phyloP scores from a whole-genome alignment of 2,329 filamentous ascomycete genomes.

The Aspergillus transmontanensis region DNA sequence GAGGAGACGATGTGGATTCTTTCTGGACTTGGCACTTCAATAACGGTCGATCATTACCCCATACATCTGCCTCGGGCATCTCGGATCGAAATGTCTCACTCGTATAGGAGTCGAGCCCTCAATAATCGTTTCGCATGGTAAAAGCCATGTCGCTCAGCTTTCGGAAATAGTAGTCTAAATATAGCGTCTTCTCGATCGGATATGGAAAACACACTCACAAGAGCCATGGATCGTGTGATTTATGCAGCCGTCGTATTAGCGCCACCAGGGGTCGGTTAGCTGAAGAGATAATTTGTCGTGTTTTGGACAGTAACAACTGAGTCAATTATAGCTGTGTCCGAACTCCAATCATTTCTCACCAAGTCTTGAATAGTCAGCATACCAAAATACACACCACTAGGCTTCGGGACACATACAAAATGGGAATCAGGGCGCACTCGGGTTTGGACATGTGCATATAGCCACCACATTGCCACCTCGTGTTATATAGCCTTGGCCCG shows the following conservation, averaged over 20 bases:
- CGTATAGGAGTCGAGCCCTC: not conserved
- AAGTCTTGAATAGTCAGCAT: not conserved
- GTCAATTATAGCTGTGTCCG: not conserved
- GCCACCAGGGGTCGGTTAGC: not conserved
- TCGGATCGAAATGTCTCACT: conserved; percentile 2
- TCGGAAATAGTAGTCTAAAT: not conserved
- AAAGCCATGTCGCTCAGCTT: not conserved
- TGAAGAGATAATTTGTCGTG: not conserved
- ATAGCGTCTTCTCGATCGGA: not conserved
- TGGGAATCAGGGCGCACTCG: not conserved
- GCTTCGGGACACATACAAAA: not conserved
- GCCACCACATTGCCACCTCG: not conserved
- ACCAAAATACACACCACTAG: not conserved
- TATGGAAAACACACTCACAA: not conserved
- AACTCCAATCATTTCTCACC: not conserved
- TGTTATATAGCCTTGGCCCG: not conserved
- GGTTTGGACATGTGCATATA: not conserved
- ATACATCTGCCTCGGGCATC: not conserved
- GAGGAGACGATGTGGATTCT: not conserved
- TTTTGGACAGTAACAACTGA: not conserved
- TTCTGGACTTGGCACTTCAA: not conserved
- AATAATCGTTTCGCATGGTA: not conserved
- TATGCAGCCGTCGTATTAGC: not conserved
- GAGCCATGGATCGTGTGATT: not conserved
- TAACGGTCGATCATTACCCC: not conserved